Evolutionary conservation across 73 alveolate genomes (phyloP), one percentile per base, ranked within the genome.

Genomic region (Paramecium caudatum): DNA sequence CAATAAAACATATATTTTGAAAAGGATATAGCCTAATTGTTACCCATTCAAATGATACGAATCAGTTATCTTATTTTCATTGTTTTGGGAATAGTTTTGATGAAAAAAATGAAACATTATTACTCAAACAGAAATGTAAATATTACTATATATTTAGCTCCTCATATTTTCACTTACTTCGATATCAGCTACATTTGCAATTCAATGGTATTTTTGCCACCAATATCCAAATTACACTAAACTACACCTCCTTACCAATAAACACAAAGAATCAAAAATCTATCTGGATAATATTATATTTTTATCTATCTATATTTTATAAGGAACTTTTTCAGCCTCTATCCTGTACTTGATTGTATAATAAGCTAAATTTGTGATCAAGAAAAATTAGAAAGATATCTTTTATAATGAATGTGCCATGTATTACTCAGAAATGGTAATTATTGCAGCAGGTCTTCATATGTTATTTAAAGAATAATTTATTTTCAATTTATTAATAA

Each of bases 61-160:
- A 23, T 55, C 12, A 10, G 1, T 55, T 55, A 55, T 25, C 8
- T 55, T 3, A 10, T 55, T 3, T 12, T 55, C 5, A 27, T 43
- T 1, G 23, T 27, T 43, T 3, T 55, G 0, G 12, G 23, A 27
- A 23, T 55, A 10, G 23, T 27, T 55, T 4, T 15, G 10, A 55
- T 55, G 27, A 55, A 27, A 4, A 9, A 5, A 27, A 7, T 55
- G 37, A 27, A 17, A 19, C 30, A 27, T 27, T 23, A 55, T 23
- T 55, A 55, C 30, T 10, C 80, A 55, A 55, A 55, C 30, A 55
- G 30, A 55, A 55, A 55, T 21, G 80, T 55, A 55, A 10, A 55
- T 55, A 55, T 0, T 55, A 19, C 30, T 12, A 27, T 2, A 9
- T 15, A 49, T 49, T 55, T 12, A 55, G 80, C 30, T 55, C 23